Percentiles rank a stretch among this genome's conserved stretches.
Conservation (phyloP, 2,329 filamentous ascomycete genomes). For the Geoglossum cookeanum region DNA sequence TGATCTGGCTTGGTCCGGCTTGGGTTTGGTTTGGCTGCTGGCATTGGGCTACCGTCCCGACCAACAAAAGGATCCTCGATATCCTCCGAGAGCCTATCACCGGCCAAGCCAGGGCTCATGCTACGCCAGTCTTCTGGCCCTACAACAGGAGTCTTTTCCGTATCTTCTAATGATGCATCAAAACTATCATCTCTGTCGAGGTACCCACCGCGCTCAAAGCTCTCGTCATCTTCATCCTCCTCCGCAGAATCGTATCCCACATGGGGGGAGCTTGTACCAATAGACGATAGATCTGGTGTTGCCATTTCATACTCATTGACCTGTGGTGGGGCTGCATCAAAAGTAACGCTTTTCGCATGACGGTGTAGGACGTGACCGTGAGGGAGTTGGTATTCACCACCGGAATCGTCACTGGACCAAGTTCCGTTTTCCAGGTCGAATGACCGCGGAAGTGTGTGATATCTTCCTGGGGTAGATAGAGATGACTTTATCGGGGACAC, state of each 20-base stretch:
- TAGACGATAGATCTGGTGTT: slow-evolving; percentile 84
- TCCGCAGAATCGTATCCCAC: slow-evolving; percentile 80
- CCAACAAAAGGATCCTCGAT: slow-evolving; percentile 49
- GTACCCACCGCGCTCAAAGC: slow-evolving; percentile 35
- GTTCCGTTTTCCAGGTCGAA: slow-evolving; percentile 51
- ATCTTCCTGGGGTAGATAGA: slow-evolving; percentile 44
- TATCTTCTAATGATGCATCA: slow-evolving; percentile 85
- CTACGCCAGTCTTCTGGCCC: slow-evolving; percentile 88
- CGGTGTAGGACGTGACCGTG: slow-evolving; percentile 53
- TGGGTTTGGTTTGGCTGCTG: slow-evolving; percentile 30
- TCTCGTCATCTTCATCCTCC: slow-evolving; percentile 41
- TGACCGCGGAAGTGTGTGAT: slow-evolving; percentile 35
- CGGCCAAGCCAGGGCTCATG: slow-evolving; percentile 46
- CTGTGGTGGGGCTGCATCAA: slow-evolving; percentile 81
- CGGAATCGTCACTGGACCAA: slow-evolving; percentile 45
- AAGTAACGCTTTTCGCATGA: slow-evolving; percentile 92
- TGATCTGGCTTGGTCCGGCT: slow-evolving; percentile 34
- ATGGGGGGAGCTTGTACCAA: slow-evolving; percentile 76
- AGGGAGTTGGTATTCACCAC: slow-evolving; percentile 38
- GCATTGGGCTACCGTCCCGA: slow-evolving; percentile 45
- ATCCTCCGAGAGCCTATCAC: slow-evolving; percentile 31
- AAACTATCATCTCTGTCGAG: slow-evolving; percentile 70
- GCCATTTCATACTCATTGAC: slow-evolving; percentile 98
- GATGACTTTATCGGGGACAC: slow-evolving; percentile 79
- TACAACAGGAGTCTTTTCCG: slow-evolving; percentile 95